Conservation (phyloP, 75 land plant species). For the Cryptomeria japonica region DNA sequence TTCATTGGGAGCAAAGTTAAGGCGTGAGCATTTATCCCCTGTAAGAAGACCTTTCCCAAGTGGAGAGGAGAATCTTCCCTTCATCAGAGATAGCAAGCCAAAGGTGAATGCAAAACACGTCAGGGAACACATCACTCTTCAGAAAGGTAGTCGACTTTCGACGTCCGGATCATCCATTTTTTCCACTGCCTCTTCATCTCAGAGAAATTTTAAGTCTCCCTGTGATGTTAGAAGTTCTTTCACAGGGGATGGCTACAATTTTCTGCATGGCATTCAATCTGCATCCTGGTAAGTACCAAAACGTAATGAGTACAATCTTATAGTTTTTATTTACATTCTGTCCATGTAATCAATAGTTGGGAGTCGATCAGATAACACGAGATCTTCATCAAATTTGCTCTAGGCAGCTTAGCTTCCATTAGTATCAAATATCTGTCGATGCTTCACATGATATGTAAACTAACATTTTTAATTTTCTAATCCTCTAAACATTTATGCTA, state of each 20-base stretch:
- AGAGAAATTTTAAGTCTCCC: not conserved
- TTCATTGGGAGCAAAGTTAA: slow-evolving; percentile 4
- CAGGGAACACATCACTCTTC: not conserved
- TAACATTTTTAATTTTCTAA: not conserved
- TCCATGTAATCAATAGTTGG: not conserved
- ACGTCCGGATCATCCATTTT: not conserved
- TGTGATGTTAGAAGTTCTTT: not conserved
- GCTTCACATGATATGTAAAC: not conserved
- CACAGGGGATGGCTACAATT: not conserved
- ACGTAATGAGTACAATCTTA: not conserved
- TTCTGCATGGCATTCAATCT: not conserved
- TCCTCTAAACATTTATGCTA: not conserved
- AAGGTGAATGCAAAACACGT: not conserved
- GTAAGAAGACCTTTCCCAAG: not conserved
- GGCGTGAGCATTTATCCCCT: not conserved
- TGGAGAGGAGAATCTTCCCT: slow-evolving; percentile 6
- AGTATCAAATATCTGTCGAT: not conserved
- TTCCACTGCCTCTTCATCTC: not conserved
- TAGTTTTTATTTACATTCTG: not conserved
- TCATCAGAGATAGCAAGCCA: not conserved
- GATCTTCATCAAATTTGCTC: not conserved
- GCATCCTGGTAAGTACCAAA: slow-evolving; percentile 3
- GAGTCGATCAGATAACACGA: not conserved
- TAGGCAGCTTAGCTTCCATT: not conserved
- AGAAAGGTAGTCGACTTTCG: not conserved